Evolutionary conservation across 257 asterid genomes (phyloP), one percentile per base, ranked within the genome.

Genomic region (Datura wrightii): DNA sequence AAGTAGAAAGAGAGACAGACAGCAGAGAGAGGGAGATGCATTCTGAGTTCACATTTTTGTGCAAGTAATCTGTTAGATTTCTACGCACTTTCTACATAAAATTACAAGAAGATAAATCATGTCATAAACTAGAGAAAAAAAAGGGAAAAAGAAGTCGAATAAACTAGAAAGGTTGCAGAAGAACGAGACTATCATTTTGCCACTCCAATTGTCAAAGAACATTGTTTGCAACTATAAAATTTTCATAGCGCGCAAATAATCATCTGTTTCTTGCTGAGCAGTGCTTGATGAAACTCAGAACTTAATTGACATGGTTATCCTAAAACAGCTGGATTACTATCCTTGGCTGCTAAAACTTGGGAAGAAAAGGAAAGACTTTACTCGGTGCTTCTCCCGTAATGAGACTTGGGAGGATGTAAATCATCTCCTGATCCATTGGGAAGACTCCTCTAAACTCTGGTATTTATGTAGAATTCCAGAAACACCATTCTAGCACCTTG

Each of bases 381-480:
- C 19, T 6, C 19, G 4, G 59, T 62, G 42, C 10, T 34, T 72
- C 58, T 72, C 59, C 16, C 80, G 3, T 46, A 72, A 16, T 74
- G 80, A 74, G 59, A 74, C 60, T 74, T 74, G 7, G 42, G n/a
- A 48, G 70, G 42, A 74, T 24, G 37, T 48, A 48, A 42, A 19
- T 10, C 60, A 71, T 74, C 60, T 48, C n/a, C 42, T 24, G 60
- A 74, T 74, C 19, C n/a, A 74, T 74, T 19, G 80, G 2, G 10
- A 74, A 74, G 80, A 46, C 42, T 19, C 60, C 80, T 74, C 80
- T 74, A 19, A 71, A 74, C 59, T 74, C 59, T 10, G 42, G 42
- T 74, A 24, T 74, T 74, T 11, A 74, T 48, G 80, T 74, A 48
- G 19, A 6, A 74, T 24, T 74, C 42, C 80, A 11, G 44, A 74